Evolutionary conservation across 441 rosid genomes (phyloP).

Genomic region (Daphne laureola): DNA sequence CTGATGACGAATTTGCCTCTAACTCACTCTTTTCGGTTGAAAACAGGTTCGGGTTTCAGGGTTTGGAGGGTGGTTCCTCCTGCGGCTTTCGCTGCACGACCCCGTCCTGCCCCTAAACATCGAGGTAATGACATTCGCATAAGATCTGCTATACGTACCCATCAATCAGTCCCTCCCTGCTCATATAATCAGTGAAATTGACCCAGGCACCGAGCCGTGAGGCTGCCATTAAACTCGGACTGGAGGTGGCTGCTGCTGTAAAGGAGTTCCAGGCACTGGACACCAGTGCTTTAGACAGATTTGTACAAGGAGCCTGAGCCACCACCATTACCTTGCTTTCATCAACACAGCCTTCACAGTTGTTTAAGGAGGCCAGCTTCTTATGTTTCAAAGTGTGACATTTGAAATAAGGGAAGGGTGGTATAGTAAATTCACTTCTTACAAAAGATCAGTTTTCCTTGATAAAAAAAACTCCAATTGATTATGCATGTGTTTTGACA

Average conservation of each 20-base stretch:
- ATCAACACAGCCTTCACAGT: no score
- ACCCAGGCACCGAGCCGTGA: conserved; percentile 65
- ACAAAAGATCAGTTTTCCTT: no score
- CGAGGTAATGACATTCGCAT: conserved; percentile 47
- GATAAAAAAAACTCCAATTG: no score
- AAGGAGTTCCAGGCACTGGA: conserved; percentile 79
- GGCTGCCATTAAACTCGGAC: conserved; percentile 74
- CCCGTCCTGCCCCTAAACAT: conserved; percentile 99
- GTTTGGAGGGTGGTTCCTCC: conserved; percentile 96
- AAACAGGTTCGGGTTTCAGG: conserved; percentile 84
- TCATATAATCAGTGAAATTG: no score
- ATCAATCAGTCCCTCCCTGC: no score
- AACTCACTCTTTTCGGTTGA: neutral
- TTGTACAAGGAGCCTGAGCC: conserved; percentile 34
- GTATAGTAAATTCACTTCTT: no score
- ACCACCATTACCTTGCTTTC: no score
- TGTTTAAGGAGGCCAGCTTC: no score
- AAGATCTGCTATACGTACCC: neutral
- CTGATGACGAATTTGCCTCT: no score
- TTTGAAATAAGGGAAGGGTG: no score
- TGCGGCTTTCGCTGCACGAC: conserved; percentile 94
- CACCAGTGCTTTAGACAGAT: conserved; percentile 64
- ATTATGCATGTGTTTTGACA: no score
- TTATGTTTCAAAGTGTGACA: no score
- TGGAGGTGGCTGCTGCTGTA: conserved; percentile 49